Percentiles rank a stretch among this genome's conserved stretches.
Conservation (phyloP, 1,139 yeast species). For the Debaryomyces sp. region DNA sequence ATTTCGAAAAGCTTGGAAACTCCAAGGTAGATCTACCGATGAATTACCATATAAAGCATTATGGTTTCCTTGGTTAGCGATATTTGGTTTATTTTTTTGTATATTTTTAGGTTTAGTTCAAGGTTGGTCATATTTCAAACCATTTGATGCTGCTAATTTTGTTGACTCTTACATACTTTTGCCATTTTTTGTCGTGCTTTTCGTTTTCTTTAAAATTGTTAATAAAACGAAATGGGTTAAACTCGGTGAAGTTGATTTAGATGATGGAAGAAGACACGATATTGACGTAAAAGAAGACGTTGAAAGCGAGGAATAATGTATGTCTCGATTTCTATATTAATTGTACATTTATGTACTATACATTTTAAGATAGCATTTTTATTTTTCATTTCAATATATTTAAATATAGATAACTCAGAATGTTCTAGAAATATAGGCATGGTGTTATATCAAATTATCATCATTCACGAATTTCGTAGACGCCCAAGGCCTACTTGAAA, state of each 20-base stretch:
- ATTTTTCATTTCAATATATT: neutral
- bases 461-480: too few species aligned
- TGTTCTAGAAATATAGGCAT: too few species aligned
- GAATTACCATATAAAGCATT: slow-evolving; percentile 58
- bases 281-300: slow-evolving; percentile 18
- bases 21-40: slow-evolving; percentile 44
- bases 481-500: too few species aligned
- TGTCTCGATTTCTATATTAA: neutral
- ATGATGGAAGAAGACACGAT: slow-evolving; percentile 41
- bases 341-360: neutral
- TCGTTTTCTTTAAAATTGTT: slow-evolving; percentile 34
- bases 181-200: slow-evolving; percentile 53
- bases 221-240: slow-evolving; percentile 48
- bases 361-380: neutral
- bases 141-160: slow-evolving; percentile 61
- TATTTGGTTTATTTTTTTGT: slow-evolving; percentile 53
- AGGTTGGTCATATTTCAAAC: slow-evolving; percentile 68
- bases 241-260: slow-evolving; percentile 48
- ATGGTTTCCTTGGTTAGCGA: slow-evolving; percentile 56
- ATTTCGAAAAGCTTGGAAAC: slow-evolving; percentile 51
- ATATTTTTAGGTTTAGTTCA: slow-evolving; percentile 61
- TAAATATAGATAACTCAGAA: neutral
- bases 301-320: slow-evolving; percentile 1
- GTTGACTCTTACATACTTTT: slow-evolving; percentile 67
- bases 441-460: too few species aligned